A percentile compares a stretch with the other conserved stretches of the same genome.
Conservation (phyloP, 2,329 filamentous ascomycete species). For the Biscogniauxia marginata region DNA sequence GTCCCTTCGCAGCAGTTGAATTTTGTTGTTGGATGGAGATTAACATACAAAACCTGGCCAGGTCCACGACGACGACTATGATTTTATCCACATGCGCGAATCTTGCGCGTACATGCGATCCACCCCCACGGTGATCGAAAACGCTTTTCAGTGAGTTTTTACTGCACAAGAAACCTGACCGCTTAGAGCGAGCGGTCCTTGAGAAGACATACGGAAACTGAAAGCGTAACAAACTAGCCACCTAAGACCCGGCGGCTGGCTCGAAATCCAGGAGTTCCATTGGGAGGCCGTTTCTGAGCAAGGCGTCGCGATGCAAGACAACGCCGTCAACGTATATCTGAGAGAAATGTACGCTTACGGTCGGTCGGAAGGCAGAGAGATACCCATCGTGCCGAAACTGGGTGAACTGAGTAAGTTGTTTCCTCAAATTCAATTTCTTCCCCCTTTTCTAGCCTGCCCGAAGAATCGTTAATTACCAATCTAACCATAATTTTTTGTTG, state of each 20-base stretch:
- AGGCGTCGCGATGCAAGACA: constrained; percentile 23
- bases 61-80: constrained; percentile 21
- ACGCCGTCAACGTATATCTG: constrained; percentile 31
- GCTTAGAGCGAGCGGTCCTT: neutral
- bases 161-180: too few relatives aligned
- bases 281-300: constrained; percentile 28
- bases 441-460: too few relatives aligned
- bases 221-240: constrained; percentile 10
- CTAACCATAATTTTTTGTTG: neutral
- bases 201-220: neutral
- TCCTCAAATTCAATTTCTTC: neutral
- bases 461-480: too few relatives aligned
- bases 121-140: constrained; percentile 18
- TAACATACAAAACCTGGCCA: constrained; percentile 3
- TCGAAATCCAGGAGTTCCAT: constrained; percentile 31
- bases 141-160: constrained; percentile 17
- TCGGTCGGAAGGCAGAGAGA: constrained; percentile 31
- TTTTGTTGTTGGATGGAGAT: neutral
- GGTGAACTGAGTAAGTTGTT: constrained; percentile 16
- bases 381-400: constrained; percentile 31
- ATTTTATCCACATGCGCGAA: constrained; percentile 25
- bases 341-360: constrained; percentile 29
- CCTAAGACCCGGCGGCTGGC: constrained; percentile 31
- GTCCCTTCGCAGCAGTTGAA: neutral
- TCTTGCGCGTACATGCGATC: constrained; percentile 18